A percentile compares a stretch with the other conserved stretches of the same genome.
phyloP scores from a whole-genome alignment of 805 yeast genomes.

The Pichia thaimueangensis region DNA sequence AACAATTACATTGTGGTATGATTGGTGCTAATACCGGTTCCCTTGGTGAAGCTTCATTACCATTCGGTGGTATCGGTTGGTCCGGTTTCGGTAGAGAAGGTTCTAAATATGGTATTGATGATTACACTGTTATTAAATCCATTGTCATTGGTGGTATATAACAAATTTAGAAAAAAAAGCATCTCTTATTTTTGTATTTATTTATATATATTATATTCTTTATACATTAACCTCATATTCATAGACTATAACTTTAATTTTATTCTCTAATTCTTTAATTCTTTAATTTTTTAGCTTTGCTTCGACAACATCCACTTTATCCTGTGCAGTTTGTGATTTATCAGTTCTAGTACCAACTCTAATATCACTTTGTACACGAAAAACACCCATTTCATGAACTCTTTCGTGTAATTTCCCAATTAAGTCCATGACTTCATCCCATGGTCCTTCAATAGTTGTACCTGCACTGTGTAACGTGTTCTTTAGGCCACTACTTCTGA shows the following conservation, averaged over 20 bases:
- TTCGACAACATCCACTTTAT: slow-evolving; percentile 62
- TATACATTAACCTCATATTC: no score
- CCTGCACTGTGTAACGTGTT: slow-evolving; percentile 86
- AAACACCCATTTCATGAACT: slow-evolving; percentile 65
- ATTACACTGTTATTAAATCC: slow-evolving; percentile 60
- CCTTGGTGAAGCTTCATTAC: slow-evolving; percentile 61
- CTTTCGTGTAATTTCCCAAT: slow-evolving; percentile 73
- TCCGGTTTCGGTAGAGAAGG: slow-evolving; percentile 83
- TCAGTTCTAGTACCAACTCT: slow-evolving; percentile 83
- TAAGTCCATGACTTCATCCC: slow-evolving; percentile 77
- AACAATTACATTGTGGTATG: slow-evolving; percentile 72
- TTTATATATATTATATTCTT: background rate
- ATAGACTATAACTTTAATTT: no score
- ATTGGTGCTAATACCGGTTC: slow-evolving; percentile 74
- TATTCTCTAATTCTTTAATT: background rate
- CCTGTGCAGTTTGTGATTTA: slow-evolving; percentile 64
- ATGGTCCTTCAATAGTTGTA: slow-evolving; percentile 81
- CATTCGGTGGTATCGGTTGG: slow-evolving; percentile 74
- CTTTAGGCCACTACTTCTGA: slow-evolving; percentile 55
- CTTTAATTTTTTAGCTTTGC: slow-evolving; percentile 35
- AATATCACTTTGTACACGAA: slow-evolving; percentile 79
- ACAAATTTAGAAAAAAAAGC: background rate
- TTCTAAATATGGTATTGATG: slow-evolving; percentile 68
- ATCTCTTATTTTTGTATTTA: background rate
- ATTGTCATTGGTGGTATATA: slow-evolving; percentile 43